These are phyloP conservation scores for Magnolia officinalis DNA, from an alignment of 164 flowering plant genomes.

Conservation along the genomic window DNA sequence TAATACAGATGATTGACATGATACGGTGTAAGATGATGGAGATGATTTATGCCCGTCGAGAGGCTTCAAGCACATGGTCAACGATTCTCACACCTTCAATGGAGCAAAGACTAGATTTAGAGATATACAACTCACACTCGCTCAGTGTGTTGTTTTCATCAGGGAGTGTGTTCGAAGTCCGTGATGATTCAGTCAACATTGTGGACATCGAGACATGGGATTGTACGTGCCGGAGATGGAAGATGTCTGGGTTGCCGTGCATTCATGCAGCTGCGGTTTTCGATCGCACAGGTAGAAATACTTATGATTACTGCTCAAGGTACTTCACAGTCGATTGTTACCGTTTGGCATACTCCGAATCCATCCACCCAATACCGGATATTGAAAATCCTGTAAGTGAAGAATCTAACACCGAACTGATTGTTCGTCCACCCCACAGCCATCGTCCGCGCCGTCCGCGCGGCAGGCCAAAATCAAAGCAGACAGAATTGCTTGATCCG, in stretches of 20 bases:
- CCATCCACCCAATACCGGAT: slow-evolving; percentile 40
- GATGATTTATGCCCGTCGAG: slow-evolving; percentile 8
- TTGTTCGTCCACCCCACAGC: slow-evolving; percentile 40
- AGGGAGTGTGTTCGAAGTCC: slow-evolving; percentile 52
- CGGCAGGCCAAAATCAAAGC: slow-evolving; percentile 25
- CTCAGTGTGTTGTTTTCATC: slow-evolving; percentile 50
- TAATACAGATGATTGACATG: slow-evolving; percentile 6
- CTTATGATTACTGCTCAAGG: slow-evolving; percentile 48
- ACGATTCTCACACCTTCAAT: slow-evolving; percentile 47
- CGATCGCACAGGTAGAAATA: slow-evolving; percentile 27
- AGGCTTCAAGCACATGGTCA: slow-evolving; percentile 34
- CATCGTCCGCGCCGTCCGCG: slow-evolving; percentile 18
- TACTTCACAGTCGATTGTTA: slow-evolving; percentile 41
- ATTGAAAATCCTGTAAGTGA: slow-evolving; percentile 13
- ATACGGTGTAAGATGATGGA: slow-evolving; percentile 12
- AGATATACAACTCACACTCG: slow-evolving; percentile 28
- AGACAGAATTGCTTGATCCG: slow-evolving; percentile 14
- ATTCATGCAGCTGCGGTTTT: slow-evolving; percentile 66
- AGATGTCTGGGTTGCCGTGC: slow-evolving; percentile 54
- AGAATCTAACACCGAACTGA: slow-evolving; percentile 21
- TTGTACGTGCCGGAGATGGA: slow-evolving; percentile 59
- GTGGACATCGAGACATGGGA: slow-evolving; percentile 42
- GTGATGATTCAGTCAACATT: slow-evolving; percentile 27
- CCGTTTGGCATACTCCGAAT: slow-evolving; percentile 37
- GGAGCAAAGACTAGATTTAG: slow-evolving; percentile 43